Evolutionary conservation across 371 early-diverging fungal species (phyloP), one percentile per base, ranked within the genome.

Genomic region (Thermomucor indicae-seudaticae): DNA sequence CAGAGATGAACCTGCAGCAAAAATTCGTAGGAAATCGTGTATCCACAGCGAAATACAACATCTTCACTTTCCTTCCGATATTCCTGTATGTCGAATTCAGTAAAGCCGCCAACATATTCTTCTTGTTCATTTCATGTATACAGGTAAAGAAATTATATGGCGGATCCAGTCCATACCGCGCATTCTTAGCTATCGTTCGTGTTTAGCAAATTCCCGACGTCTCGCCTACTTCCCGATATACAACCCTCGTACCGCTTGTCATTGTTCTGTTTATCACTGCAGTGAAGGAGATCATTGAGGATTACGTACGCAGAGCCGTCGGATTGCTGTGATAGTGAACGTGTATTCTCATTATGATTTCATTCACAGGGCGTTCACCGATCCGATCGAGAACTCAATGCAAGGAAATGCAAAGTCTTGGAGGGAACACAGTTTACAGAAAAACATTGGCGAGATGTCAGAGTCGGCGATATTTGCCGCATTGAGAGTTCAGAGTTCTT

Each of bases 211-310:
- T 93, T 48, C 77, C 72, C 25, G 87, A 84, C 49, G 85, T 92
- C 27, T 86, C 92, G 37, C 92, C 92, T 14, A 91, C 91, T 0
- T 88, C 88, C 40, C 75, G 84, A 58, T 91, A 75, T 53, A 95
- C 95, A 6, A 98, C 99, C 1, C 64, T 92, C 22, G 85, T 97
- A 29, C 99, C 99, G 1, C 80, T 99, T 31, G 58, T 77, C 5
- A 80, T 96, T 50, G 97, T 99, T 2, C 60, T 99, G 41, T 59
- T 90, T 8, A 91, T 90, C 24, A 94, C 98, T 5, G 99, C 95
- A 17, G 69, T 92, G 38, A 99, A 99, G 70, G 99, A 99, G 68
- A 80, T 90, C 6, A 72, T 96, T 43, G 99, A 99, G 65, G 99
- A 99, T 64, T 75, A 81, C 54, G 89, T 83, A 78, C 68, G 82